Percentiles rank a stretch among this genome's conserved stretches.
phyloP scores from a whole-genome alignment of 2,329 filamentous ascomycete genomes.

The Elsinoe perseae region DNA sequence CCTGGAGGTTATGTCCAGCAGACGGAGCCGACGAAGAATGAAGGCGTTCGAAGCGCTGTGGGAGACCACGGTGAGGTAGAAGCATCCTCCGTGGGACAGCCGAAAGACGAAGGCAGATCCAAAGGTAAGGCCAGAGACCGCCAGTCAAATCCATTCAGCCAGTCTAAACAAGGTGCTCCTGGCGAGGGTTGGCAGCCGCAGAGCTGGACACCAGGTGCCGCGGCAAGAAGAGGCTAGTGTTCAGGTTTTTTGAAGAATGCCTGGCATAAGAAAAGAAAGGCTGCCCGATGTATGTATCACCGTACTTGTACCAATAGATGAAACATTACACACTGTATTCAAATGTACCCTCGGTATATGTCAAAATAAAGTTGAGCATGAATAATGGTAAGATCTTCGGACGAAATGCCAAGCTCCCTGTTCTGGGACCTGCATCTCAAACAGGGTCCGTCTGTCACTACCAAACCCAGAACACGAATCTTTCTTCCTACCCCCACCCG shows the following conservation, averaged over 20 bases:
- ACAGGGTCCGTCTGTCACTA: not conserved
- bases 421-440: not conserved
- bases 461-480: slow-evolving; percentile 1
- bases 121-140: slow-evolving; percentile 25
- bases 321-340: not conserved
- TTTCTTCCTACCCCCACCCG: not conserved
- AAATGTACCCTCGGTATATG: not conserved
- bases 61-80: slow-evolving; percentile 28
- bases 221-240: slow-evolving; percentile 28
- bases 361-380: not conserved
- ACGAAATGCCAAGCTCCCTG: not conserved
- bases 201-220: slow-evolving; percentile 37
- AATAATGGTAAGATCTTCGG: not conserved
- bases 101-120: slow-evolving; percentile 28
- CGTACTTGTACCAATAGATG: not conserved
- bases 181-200: slow-evolving; percentile 43
- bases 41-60: slow-evolving; percentile 29
- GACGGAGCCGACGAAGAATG: slow-evolving; percentile 26
- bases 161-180: slow-evolving; percentile 31
- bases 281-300: too few species aligned
- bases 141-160: slow-evolving; percentile 36
- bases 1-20: slow-evolving; percentile 33
- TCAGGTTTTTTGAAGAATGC: too few species aligned
- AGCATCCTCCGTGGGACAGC: slow-evolving; percentile 22
- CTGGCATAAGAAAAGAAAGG: too few species aligned